Percentiles rank a stretch among this genome's conserved stretches.
Evolutionary conservation across 352 stramenopile genomes (phyloP).

Genomic region (Pythium aphanidermatum): DNA sequence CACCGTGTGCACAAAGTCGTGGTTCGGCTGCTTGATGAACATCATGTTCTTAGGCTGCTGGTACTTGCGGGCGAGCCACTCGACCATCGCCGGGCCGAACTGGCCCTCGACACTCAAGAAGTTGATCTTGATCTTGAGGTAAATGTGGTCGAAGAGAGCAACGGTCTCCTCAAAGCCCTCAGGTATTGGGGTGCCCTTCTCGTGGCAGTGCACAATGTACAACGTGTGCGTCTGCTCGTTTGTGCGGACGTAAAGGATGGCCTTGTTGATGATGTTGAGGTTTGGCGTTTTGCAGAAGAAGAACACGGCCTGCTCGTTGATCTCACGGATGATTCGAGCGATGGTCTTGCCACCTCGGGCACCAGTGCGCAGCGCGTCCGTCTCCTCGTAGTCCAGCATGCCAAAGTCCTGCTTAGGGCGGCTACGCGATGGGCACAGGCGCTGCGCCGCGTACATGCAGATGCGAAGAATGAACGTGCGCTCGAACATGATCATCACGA

Average conservation of each 20-base stretch:
- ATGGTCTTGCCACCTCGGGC: slow-evolving; percentile 83
- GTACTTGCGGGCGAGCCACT: slow-evolving; percentile 89
- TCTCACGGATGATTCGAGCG: slow-evolving; percentile 72
- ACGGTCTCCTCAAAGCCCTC: slow-evolving; percentile 84
- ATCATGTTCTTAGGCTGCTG: slow-evolving; percentile 93
- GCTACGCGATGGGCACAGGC: slow-evolving; percentile 63
- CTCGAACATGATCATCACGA: slow-evolving; percentile 89
- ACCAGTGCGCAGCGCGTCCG: slow-evolving; percentile 57
- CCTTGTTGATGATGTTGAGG: slow-evolving; percentile 93
- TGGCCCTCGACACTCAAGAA: slow-evolving; percentile 84
- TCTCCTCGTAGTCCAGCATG: slow-evolving; percentile 35
- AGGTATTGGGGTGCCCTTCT: slow-evolving; percentile 43
- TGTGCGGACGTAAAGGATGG: slow-evolving; percentile 92
- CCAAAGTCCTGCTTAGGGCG: slow-evolving; percentile 18
- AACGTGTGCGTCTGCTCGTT: slow-evolving; percentile 92
- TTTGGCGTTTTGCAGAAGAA: slow-evolving; percentile 92
- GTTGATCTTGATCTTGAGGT: slow-evolving; percentile 94
- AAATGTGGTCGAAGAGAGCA: slow-evolving; percentile 90
- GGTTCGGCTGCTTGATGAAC: slow-evolving; percentile 95
- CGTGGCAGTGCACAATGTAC: slow-evolving; percentile 89
- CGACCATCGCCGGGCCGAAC: slow-evolving; percentile 88
- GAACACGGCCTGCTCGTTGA: slow-evolving; percentile 90
- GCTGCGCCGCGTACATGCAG: slow-evolving; percentile 70
- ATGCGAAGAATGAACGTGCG: slow-evolving; percentile 83
- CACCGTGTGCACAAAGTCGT: slow-evolving; percentile 92